Base-by-base conservation (phyloP, 495 filamentous ascomycete genomes). In the Copromyces sp. region DNA sequence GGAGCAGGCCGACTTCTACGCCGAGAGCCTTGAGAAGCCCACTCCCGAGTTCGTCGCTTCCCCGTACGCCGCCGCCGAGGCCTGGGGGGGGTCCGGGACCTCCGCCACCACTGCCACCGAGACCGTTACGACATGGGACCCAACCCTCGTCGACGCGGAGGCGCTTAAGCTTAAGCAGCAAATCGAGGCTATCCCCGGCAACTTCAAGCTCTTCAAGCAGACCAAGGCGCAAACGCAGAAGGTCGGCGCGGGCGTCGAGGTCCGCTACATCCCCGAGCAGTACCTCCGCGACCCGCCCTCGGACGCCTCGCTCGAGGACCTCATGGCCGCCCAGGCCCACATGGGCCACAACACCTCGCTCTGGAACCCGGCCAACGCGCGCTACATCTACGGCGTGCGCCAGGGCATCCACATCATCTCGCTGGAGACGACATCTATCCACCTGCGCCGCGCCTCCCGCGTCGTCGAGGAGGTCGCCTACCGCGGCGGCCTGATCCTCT, bases 351-450 rank as follows among this genome's bases (percentile, higher is more conserved):
- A 91, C 76, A 95, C 92, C 3, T 93, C 94, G 68, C 89, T 94
- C 71, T 99, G 95, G 95, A 96, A 98, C 84, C 95, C 96, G 16
- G 89, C 89, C 45, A 99, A 98, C 85, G 90, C 93, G 69, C 90
- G 93, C 45, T 98, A 98, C 83, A 98, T 99, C 81, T 94, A 92
- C 80, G 95, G 95, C 77, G 90, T 96, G 74, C 89, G 95, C 24
- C 88, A 94, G 71, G 93, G 91, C 68, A 91, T 97, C 74, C 95
- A 99, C 83, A 95, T 99, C 80, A 95, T 99, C 81, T 91, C 89
- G 11, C 89, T 98, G 3, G 95, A 98, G 78, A 82, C 87, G 70
- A 98, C 91, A 20, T 93, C 93, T 6, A 90, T 94, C 14, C 90
- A 98, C 81, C 87, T 99, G 39, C 90, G 96, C 0, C 91, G 95